Evolutionary conservation across 495 filamentous ascomycete species (phyloP), one percentile per base, ranked within the genome.

Genomic region (Xanthoparmelia taractica): DNA sequence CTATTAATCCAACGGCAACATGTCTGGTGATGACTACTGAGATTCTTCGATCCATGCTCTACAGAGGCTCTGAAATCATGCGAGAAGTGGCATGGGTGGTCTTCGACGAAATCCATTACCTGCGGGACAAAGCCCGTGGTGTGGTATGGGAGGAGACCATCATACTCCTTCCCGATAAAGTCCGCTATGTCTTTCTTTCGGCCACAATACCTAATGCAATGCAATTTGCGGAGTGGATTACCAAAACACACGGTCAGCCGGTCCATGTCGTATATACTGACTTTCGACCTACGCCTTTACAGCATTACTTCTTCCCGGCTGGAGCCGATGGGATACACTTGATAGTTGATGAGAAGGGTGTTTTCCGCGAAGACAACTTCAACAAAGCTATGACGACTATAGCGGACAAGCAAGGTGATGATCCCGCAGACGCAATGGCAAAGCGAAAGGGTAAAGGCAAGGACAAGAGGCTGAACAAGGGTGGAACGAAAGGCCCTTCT

Each of bases 101-200:
- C 6, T 98, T 98, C 68, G 94, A 98, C 73, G 94, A 98, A 74
- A 95, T 98, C 57, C 94, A 98, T 75, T 98, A 97, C 78, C 86
- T 98, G 88, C 83, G 94, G 68, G 94, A 98, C 77, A 90, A 91
- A 80, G 82, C 85, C 65, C 85, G 94, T 72, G 94, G 94, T 76
- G 94, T 98, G 13, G 94, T 98, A 13, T 98, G 94, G 94, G 94
- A 98, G 73, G 94, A 98, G 75, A 97, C 95, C 11, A 95, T 98
- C 71, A 98, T 98, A 71, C 79, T 98, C 31, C 78, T 98, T 13
- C 94, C 94, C 8, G 93, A 98, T 78, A 96, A 98, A 79, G 94
- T 97, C 63, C 88, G 91, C 74, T 98, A 97, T 68, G 94, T 97
- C 38, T 98, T 98, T 78, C 77, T 98, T 38, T 98, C 94, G 33